Base-by-base conservation (phyloP, 2,329 filamentous ascomycete species). In the Diaporthe destruens region DNA sequence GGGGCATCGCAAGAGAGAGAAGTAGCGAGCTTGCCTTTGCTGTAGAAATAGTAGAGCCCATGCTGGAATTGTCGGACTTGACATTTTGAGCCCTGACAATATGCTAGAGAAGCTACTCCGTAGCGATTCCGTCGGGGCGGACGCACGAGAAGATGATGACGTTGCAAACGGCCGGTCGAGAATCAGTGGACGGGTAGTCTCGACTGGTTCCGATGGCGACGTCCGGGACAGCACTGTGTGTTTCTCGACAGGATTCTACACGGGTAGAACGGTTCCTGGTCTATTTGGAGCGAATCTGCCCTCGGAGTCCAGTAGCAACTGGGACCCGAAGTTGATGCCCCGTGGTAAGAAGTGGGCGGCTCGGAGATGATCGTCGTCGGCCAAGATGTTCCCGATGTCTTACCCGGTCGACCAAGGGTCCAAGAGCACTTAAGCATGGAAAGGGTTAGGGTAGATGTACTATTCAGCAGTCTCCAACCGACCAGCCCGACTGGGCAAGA, bases 31-130 rank as follows among this genome's bases (percentile, higher is more conserved):
- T 71, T 56, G 57, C 73, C 71, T 74, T 74, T 29, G 59, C 71
- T 39, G 73, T 68, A 3, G 82, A 82, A 2, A 84, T 55, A 18
- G 77, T 78, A 72, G 79, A 71, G 56, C 80, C 81, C 82, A 84
- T 84, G 23, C 66, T 80, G 72, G 69, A 61, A 32, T 29, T 29
- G 18, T n/a, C 51, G n/a, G 25, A 65, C 20, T 18, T 6, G 14
- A 36, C 23, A 25, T 36, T 14, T 51, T 44, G 44, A 44, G 44
- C 44, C 61, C 47, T 53, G 25, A 47, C 36, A 34, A 7, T 53
- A 44, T 66, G n/a, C 61, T 39, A 66, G 61, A 66, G 20, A 25
- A 34, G 47, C 61, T 66, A 5, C 29, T 29, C 5, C 29, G 29
- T 29, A 66, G 61, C 61, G 61, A 66, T 53, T 11, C 47, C 32